phyloP scores from a whole-genome alignment of 345 rosid genomes.

The Raphanus raphanistrum region DNA sequence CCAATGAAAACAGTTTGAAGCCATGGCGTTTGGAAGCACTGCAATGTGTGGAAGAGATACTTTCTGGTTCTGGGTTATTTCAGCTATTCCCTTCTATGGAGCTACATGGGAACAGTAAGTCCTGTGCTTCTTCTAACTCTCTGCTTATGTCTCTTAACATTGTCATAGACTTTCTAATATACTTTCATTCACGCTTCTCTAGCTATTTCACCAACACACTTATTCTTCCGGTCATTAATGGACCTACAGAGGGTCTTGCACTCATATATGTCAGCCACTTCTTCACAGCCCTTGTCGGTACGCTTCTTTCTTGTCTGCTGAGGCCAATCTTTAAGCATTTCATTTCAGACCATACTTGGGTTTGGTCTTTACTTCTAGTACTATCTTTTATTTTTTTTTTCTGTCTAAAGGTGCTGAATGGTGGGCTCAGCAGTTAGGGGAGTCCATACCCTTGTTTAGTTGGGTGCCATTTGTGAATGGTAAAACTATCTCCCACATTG shows the following conservation, averaged over 20 bases:
- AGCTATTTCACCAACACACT: conserved; percentile 96
- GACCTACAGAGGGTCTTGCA: conserved; percentile 97
- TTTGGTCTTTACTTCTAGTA: not conserved
- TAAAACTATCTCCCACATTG: conserved; percentile 34
- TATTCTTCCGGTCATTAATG: conserved; percentile 88
- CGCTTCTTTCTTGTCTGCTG: conserved; percentile 38
- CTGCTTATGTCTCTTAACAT: not conserved
- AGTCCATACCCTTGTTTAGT: conserved; percentile 64
- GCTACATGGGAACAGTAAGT: conserved; percentile 99
- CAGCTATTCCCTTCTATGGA: conserved; percentile 91
- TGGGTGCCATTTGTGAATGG: conserved; percentile 89
- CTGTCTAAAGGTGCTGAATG: conserved; percentile 77
- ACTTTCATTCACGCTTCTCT: conserved; percentile 27
- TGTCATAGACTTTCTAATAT: conserved; percentile 1
- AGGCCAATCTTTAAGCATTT: not conserved
- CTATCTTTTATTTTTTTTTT: not conserved
- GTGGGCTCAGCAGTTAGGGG: conserved; percentile 81
- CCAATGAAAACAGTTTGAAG: conserved; percentile 61
- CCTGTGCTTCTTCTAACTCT: not conserved
- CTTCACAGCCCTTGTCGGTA: conserved; percentile 85
- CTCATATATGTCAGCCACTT: conserved; percentile 74
- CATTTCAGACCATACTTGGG: not conserved
- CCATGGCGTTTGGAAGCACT: conserved; percentile 92
- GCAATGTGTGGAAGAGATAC: conserved; percentile 89
- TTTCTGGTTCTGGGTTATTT: conserved; percentile 98